These are phyloP conservation scores for Thraustotheca clavata DNA, from an alignment of 352 stramenopile genomes.

Conservation along the genomic window DNA sequence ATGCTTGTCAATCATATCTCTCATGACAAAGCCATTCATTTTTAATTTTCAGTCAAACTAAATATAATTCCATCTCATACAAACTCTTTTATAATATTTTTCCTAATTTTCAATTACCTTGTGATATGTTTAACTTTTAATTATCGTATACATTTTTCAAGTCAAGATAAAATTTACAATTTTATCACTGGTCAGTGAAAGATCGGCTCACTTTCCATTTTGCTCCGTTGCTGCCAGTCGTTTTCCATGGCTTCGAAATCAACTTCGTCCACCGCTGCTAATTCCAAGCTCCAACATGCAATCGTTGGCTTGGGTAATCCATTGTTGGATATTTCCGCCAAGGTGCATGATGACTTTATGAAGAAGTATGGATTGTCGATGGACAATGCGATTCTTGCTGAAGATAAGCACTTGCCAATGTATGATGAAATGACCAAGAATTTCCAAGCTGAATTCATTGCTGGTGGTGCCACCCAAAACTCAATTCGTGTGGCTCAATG, in stretches of 20 bases:
- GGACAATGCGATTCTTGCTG: slow-evolving; percentile 96
- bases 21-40: too few relatives aligned
- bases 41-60: too few relatives aligned
- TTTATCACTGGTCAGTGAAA: background rate
- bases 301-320: slow-evolving; percentile 98
- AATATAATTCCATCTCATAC: too few relatives aligned
- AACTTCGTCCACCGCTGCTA: background rate
- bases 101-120: too few relatives aligned
- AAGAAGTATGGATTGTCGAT: slow-evolving; percentile 95
- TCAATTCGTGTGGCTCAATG: slow-evolving; percentile 98
- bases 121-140: too few relatives aligned
- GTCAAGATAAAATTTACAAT: background rate
- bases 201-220: slow-evolving; percentile 4
- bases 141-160: slow-evolving; percentile 2
- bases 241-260: too few relatives aligned
- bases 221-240: background rate
- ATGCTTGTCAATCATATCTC: too few relatives aligned
- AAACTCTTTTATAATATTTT: too few relatives aligned
- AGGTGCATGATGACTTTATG: slow-evolving; percentile 91
- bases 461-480: slow-evolving; percentile 98
- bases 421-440: slow-evolving; percentile 91
- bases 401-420: slow-evolving; percentile 96
- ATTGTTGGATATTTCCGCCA: slow-evolving; percentile 96
- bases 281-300: slow-evolving; percentile 26
- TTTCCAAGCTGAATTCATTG: slow-evolving; percentile 94